Base-by-base conservation (phyloP, 2,329 filamentous ascomycete species). In the Aureobasidium sp. region DNA sequence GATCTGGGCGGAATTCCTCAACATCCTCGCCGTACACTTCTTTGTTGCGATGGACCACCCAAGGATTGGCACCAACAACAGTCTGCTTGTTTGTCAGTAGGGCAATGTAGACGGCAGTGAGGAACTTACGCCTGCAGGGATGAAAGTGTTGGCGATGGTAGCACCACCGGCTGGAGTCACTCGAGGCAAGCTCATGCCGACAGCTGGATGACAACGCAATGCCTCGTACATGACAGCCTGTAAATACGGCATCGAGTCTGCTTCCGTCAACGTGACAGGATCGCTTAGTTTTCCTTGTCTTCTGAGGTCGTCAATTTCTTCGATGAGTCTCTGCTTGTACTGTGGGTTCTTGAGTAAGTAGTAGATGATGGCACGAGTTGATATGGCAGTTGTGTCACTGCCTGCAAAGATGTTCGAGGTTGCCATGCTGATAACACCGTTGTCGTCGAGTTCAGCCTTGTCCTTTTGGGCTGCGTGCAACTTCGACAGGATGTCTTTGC, bases 221-320 rank as follows among this genome's bases (percentile, higher is more conserved):
- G 75, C 70, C 65, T 80, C 77, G 59, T 77, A 74, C 65, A 79
- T 76, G 17, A 77, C 71, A 15, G 76, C 76, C 59, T 76, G 72
- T 3, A 79, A 70, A 65, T 77, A 79, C 0, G 75, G 71, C 66
- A 75, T 69, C 10, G 68, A 66, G n/a, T 71, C 67, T 3, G 72
- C 70, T 63, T 76, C 71, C 34, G 62, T 62, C 17, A 72, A 62
- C 5, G 66, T 68, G 2, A 73, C 68, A 3, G 69, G 68, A 60
- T 70, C 64, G 52, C 67, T 70, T 20, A 73, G 65, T 52, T 67
- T 66, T 51, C 70, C 68, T 46, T 67, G 15, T 2, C 55, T 52
- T 23, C 65, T 66, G 41, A 66, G 60, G 0, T 53, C 59, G 42
- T 75, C 70, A 60, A 77, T 69, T 66, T 76, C 75, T 7, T 70